These are phyloP conservation scores for Bipolaris cookei DNA, from an alignment of 2,329 filamentous ascomycete genomes.

Conservation along the genomic window DNA sequence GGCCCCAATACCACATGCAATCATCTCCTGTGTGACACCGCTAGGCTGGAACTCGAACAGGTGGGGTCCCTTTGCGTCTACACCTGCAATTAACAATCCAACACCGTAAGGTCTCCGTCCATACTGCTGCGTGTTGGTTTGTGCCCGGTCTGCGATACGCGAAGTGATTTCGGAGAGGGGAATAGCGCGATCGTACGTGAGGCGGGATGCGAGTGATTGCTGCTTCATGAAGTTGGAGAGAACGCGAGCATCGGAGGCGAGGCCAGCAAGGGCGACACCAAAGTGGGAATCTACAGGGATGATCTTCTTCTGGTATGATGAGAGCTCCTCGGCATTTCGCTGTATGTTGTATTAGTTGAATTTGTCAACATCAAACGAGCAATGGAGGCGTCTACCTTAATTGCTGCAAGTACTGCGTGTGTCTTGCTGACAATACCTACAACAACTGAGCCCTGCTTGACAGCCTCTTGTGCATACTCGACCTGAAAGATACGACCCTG, in stretches of 20 bases:
- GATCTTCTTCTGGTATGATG: conserved; percentile 99
- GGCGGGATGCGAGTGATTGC: conserved; percentile 92
- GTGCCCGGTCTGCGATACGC: conserved; percentile 93
- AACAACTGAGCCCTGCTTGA: conserved; percentile 98
- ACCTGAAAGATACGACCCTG: conserved; percentile 99
- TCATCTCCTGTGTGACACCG: conserved; percentile 96
- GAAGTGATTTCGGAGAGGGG: conserved; percentile 86
- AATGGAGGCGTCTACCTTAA: conserved; percentile 72
- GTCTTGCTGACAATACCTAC: conserved; percentile 98
- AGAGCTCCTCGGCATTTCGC: conserved; percentile 99
- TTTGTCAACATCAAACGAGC: not conserved
- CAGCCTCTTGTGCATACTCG: conserved; percentile 97
- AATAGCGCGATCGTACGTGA: conserved; percentile 94
- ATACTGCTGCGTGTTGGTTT: conserved; percentile 97
- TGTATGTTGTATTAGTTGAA: conserved; percentile 48
- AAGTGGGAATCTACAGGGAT: conserved; percentile 96
- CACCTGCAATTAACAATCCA: conserved; percentile 87
- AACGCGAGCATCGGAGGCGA: conserved; percentile 96
- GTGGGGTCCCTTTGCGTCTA: conserved; percentile 92
- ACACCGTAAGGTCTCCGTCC: conserved; percentile 96
- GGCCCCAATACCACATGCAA: conserved; percentile 93
- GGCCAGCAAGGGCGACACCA: conserved; percentile 92
- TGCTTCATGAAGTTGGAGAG: conserved; percentile 99
- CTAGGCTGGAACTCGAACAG: conserved; percentile 98
- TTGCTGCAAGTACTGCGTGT: conserved; percentile 90